phyloP scores from a whole-genome alignment of 1,284 basidiomycete genomes.

The Kalmanozyma brasiliensis region DNA sequence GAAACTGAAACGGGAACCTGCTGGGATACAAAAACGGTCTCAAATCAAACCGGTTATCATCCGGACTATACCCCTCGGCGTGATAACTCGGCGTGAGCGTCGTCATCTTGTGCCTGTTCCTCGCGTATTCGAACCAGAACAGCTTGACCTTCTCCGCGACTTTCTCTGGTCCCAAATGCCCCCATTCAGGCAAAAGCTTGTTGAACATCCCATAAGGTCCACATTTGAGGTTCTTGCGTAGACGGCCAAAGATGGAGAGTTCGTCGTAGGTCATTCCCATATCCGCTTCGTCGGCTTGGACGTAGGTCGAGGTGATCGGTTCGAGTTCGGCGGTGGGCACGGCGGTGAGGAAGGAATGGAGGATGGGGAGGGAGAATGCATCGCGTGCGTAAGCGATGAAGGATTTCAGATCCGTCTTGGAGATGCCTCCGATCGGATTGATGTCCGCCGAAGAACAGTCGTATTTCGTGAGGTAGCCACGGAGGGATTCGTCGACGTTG shows the following conservation, averaged over 20 bases:
- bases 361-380: slow-evolving; percentile 84
- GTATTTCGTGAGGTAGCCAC: slow-evolving; percentile 98
- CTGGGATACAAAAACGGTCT: slow-evolving; percentile 95
- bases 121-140: slow-evolving; percentile 96
- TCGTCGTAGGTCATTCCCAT: slow-evolving; percentile 98
- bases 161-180: slow-evolving; percentile 71
- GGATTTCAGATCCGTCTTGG: slow-evolving; percentile 94
- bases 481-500: slow-evolving; percentile 97
- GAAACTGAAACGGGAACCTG: slow-evolving; percentile 95
- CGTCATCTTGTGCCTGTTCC: slow-evolving; percentile 99
- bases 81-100: slow-evolving; percentile 96
- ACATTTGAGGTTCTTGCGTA: slow-evolving; percentile 95
- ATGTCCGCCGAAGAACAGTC: slow-evolving; percentile 85
- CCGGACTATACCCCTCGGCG: slow-evolving; percentile 87
- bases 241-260: slow-evolving; percentile 87
- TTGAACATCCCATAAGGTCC: slow-evolving; percentile 97
- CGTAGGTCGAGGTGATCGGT: slow-evolving; percentile 90
- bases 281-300: slow-evolving; percentile 95
- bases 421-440: slow-evolving; percentile 97
- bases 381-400: slow-evolving; percentile 87
- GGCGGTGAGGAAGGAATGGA: slow-evolving; percentile 84
- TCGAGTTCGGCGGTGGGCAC: slow-evolving; percentile 95
- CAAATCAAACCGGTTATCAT: slow-evolving; percentile 95
- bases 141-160: slow-evolving; percentile 97
- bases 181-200: slow-evolving; percentile 93